Conservation (phyloP, 148 eudicot genomes). For the Nepenthes mirabilis region DNA sequence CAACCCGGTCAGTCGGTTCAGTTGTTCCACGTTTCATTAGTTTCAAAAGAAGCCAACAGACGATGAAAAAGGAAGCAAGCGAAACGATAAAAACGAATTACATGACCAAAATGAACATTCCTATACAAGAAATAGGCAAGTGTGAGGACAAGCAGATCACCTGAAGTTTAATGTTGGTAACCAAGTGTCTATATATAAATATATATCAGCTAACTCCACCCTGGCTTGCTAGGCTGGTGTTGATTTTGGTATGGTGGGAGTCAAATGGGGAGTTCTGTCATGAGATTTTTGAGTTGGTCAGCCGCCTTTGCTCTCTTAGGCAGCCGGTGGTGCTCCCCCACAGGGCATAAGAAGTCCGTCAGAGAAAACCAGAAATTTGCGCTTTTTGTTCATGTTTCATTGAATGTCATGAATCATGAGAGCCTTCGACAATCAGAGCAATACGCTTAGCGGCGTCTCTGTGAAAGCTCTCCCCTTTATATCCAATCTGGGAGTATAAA, state of each 20-base stretch:
- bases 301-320: slow-evolving; percentile 47
- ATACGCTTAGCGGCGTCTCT: slow-evolving; percentile 67
- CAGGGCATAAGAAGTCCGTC: slow-evolving; percentile 56
- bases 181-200: no score
- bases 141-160: no score
- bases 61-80: no score
- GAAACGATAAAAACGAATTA: no score
- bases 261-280: neutral
- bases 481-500: slow-evolving; percentile 59
- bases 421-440: slow-evolving; percentile 63
- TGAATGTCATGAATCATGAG: slow-evolving; percentile 66
- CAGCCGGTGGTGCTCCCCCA: slow-evolving; percentile 30
- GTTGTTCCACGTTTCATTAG: no score
- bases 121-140: no score
- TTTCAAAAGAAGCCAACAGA: no score
- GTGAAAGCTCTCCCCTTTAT: slow-evolving; percentile 73
- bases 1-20: no score
- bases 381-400: slow-evolving; percentile 23
- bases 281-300: slow-evolving; percentile 19
- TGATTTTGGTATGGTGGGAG: neutral
- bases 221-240: neutral
- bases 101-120: no score
- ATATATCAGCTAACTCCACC: neutral
- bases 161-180: no score
- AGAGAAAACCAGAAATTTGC: slow-evolving; percentile 31